Base-by-base conservation (phyloP, 1,284 basidiomycete genomes). In the Dichomitus squalens region DNA sequence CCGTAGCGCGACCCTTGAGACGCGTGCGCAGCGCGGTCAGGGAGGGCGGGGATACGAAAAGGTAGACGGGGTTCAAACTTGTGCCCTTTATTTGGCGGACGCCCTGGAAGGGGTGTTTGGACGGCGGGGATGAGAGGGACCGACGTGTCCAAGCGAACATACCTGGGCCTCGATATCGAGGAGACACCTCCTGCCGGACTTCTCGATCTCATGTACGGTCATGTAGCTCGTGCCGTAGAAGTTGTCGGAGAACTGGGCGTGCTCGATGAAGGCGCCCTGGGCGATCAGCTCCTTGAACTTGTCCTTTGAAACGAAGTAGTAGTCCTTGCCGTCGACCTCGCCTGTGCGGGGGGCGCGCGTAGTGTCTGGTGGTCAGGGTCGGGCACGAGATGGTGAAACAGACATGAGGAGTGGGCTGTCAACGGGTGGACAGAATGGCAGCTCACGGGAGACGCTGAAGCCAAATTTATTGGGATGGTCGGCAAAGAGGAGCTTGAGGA, bases 101-200 rank as follows among this genome's bases (percentile, higher is more conserved):
- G 53, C 95, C 95, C 92, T 97, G 72, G 39, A 49, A 63, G 34
- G 11, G 44, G 58, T 57, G 49, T 52, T 58, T 57, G 53, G 61
- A 46, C 55, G 52, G 52, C 49, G 34, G 59, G 58, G 55, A 66
- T 64, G 50, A 50, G 44, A 23, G 44, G 27, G 35, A 35, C n/a
- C 23, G 18, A 40, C 46, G 12, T 35, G 44, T 48, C 54, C 34
- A 48, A 39, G 27, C 44, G n/a, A 43, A 78, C 79, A 59, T 69
- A 91, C 93, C 86, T 96, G 95, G 12, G 94, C 89, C 71, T 99
- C 96, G 64, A 99, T 99, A 73, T 99, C 96, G 43, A 99, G 84
- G 53, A 99, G 88, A 71, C 96, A 98, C 14, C 94, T 78, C 64
- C 82, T 80, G 35, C 89, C 90, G 2, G 79, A 76, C 18, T 78